These are phyloP conservation scores for Volvox carteri DNA, from an alignment of 163 green algal species.

Conservation along the genomic window DNA sequence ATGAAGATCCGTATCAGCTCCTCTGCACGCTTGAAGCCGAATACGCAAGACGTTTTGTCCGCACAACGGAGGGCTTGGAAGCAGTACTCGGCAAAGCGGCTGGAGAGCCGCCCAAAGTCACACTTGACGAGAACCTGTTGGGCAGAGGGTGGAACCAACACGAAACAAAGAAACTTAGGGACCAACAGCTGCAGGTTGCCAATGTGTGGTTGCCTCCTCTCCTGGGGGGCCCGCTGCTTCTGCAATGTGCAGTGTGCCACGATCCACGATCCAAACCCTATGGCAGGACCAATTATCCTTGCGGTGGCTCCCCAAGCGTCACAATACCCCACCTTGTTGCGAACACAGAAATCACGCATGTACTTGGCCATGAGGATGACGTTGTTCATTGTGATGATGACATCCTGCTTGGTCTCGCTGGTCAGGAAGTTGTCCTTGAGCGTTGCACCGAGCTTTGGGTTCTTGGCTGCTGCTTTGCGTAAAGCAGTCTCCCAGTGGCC, in stretches of 20 bases:
- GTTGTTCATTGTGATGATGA: slow-evolving; percentile 16
- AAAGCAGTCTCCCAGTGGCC: slow-evolving; percentile 5
- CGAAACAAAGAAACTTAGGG: not conserved
- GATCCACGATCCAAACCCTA: not conserved
- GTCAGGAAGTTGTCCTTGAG: slow-evolving; percentile 8
- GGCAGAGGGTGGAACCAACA: not conserved
- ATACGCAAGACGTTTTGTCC: slow-evolving; percentile 1
- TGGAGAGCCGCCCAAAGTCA: not conserved
- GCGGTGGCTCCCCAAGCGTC: not conserved
- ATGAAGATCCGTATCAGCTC: not conserved
- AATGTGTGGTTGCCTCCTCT: not conserved
- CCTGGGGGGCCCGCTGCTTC: not conserved
- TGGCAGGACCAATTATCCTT: not conserved
- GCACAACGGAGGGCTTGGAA: slow-evolving; percentile 16
- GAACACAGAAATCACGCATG: slow-evolving; percentile 10
- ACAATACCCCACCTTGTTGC: not conserved
- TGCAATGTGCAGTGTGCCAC: not conserved
- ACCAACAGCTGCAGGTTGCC: not conserved
- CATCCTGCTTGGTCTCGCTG: slow-evolving; percentile 27
- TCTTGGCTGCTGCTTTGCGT: slow-evolving; percentile 1
- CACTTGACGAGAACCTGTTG: not conserved
- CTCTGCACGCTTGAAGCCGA: not conserved
- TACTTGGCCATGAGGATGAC: not conserved
- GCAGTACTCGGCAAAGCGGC: not conserved
- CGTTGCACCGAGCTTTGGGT: not conserved